Conservation (phyloP, 2,329 filamentous ascomycete genomes). For the Ascochyta koolunga region DNA sequence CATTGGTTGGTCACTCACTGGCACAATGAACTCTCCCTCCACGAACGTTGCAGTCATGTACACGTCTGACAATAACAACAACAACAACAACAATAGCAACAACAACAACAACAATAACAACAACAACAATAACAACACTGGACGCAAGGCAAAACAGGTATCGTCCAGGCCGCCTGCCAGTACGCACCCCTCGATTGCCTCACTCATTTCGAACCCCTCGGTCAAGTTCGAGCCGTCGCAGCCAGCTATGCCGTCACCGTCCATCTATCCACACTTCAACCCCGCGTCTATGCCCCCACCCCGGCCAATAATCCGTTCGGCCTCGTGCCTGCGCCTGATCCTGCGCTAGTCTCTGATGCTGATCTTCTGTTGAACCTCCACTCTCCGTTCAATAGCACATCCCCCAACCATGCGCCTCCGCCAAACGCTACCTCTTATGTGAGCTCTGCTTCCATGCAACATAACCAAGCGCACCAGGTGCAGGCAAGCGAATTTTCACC, state of each 20-base stretch:
- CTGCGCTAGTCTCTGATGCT: slow-evolving; percentile 51
- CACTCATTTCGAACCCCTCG: slow-evolving; percentile 32
- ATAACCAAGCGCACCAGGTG: slow-evolving; percentile 12
- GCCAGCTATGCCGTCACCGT: slow-evolving; percentile 28
- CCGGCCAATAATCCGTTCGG: slow-evolving; percentile 30
- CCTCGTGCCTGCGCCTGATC: slow-evolving; percentile 33
- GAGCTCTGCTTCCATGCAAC: slow-evolving; percentile 23
- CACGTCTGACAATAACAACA: slow-evolving; percentile 57
- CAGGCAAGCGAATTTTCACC: slow-evolving; percentile 28
- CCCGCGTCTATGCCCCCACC: slow-evolving; percentile 42
- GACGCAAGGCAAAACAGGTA: slow-evolving; percentile 28
- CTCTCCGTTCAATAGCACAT: slow-evolving; percentile 49
- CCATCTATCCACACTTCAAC: slow-evolving; percentile 32
- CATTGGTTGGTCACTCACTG: slow-evolving; percentile 87
- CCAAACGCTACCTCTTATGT: slow-evolving; percentile 27
- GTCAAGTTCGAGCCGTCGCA: slow-evolving; percentile 37
- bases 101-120: slow-evolving; percentile 29
- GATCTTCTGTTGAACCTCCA: slow-evolving; percentile 58
- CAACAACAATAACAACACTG: background rate
- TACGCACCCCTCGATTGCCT: slow-evolving; percentile 39
- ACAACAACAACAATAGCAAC: slow-evolving; percentile 22
- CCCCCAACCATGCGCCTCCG: slow-evolving; percentile 26
- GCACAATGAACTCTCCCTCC: slow-evolving; percentile 83
- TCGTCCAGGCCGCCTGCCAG: slow-evolving; percentile 28
- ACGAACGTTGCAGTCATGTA: slow-evolving; percentile 84